Percentiles rank a stretch among this genome's conserved stretches.
Conservation (phyloP, 148 eudicot species). For the Chenopodium album region DNA sequence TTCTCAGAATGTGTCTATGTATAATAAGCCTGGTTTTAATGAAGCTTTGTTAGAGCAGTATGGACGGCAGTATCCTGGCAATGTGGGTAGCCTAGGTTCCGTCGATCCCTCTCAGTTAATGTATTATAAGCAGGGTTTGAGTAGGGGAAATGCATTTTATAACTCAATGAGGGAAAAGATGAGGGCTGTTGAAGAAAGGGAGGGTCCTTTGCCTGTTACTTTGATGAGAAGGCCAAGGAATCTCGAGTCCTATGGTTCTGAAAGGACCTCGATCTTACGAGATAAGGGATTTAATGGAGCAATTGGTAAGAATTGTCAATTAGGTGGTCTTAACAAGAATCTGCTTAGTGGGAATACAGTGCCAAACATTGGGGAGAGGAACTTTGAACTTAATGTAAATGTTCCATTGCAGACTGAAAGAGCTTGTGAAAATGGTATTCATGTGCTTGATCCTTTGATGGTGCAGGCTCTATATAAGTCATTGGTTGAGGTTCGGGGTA, state of each 20-base stretch:
- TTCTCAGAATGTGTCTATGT: slow-evolving; percentile 23
- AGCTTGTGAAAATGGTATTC: slow-evolving; percentile 26
- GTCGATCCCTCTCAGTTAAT: slow-evolving; percentile 29
- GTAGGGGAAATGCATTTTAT: slow-evolving; percentile 25
- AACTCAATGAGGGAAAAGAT: slow-evolving; percentile 28
- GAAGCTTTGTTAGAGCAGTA: slow-evolving; percentile 26
- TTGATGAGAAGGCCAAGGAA: slow-evolving; percentile 34
- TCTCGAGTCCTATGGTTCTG: slow-evolving; percentile 29
- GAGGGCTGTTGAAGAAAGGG: slow-evolving; percentile 26
- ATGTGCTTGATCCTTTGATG: slow-evolving; percentile 21
- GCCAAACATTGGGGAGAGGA: slow-evolving; percentile 29
- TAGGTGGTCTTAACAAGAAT: slow-evolving; percentile 29
- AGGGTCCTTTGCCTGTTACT: slow-evolving; percentile 16
- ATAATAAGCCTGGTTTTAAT: slow-evolving; percentile 20
- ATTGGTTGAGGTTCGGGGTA: slow-evolving; percentile 39
- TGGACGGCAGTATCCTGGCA: slow-evolving; percentile 29
- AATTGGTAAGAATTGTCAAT: slow-evolving; percentile 24
- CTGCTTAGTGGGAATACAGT: slow-evolving; percentile 23
- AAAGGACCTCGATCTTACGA: slow-evolving; percentile 31
- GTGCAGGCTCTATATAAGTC: slow-evolving; percentile 30
- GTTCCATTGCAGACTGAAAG: slow-evolving; percentile 27
- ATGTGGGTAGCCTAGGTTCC: slow-evolving; percentile 23
- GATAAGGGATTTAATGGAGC: slow-evolving; percentile 31
- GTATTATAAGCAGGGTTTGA: slow-evolving; percentile 28
- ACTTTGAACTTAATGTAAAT: slow-evolving; percentile 17